Conservation (phyloP, 2,329 filamentous ascomycete genomes). For the Knoxdaviesia capensis region DNA sequence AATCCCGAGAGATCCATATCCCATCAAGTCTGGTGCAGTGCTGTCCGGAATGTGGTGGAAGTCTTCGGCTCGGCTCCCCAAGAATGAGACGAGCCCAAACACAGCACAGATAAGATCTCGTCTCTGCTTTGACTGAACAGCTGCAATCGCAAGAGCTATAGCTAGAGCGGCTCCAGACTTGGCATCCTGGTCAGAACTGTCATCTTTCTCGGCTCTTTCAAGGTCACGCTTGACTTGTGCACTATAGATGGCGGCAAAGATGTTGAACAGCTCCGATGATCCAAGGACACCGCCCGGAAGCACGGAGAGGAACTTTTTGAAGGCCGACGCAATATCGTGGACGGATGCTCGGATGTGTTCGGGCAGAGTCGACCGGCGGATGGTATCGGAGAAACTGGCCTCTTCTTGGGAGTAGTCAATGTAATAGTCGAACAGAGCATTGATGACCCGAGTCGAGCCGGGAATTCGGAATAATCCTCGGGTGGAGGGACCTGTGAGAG, state of each 20-base stretch:
- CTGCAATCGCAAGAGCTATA: conserved; percentile 41
- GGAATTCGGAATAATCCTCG: conserved; percentile 43
- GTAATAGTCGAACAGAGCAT: conserved; percentile 43
- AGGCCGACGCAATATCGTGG: conserved; percentile 46
- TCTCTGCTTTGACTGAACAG: conserved; percentile 36
- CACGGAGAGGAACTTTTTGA: conserved; percentile 43
- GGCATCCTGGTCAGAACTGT: conserved; percentile 17
- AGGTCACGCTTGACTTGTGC: conserved; percentile 27
- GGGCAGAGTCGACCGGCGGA: conserved; percentile 37
- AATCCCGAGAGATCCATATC: conserved; percentile 39
- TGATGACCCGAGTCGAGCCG: conserved; percentile 34
- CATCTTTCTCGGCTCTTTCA: conserved; percentile 32
- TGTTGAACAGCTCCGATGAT: conserved; percentile 38
- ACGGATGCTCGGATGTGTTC: conserved; percentile 35
- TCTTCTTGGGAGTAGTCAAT: conserved; percentile 12
- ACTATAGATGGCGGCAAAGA: conserved; percentile 37
- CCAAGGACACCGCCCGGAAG: conserved; percentile 48
- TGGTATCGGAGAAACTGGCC: conserved; percentile 23
- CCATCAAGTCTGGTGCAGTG: conserved; percentile 32
- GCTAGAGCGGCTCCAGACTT: conserved; percentile 17
- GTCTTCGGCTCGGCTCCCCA: conserved; percentile 14
- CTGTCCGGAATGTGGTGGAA: no score
- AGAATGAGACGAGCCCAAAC: conserved; percentile 41
- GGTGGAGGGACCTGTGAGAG: conserved; percentile 16
- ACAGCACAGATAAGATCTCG: conserved; percentile 46